Percentiles rank a stretch among this genome's conserved stretches.
Conservation (phyloP, 495 filamentous ascomycete genomes). For the Penicillium maclennaniae region DNA sequence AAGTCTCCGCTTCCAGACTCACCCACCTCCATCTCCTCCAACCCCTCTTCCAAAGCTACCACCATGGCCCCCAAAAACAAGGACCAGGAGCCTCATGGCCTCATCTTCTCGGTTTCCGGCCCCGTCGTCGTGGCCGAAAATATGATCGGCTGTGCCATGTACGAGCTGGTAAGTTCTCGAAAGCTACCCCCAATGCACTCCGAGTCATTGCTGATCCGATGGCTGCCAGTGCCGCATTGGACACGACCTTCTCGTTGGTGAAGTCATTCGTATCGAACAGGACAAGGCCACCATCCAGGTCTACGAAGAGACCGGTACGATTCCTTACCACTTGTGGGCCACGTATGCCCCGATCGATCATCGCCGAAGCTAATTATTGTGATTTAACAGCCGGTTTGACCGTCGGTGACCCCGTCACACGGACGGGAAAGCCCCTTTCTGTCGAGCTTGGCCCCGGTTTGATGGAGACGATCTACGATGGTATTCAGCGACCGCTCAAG, state of each 20-base stretch:
- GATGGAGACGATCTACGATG: conserved; percentile 99
- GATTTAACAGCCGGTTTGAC: conserved; percentile 73
- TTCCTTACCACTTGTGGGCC: conserved; percentile 1
- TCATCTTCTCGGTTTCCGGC: conserved; percentile 54
- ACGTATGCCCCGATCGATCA: conserved; percentile 10
- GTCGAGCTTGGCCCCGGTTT: conserved; percentile 96
- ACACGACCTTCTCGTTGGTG: conserved; percentile 83
- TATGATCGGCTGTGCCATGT: conserved; percentile 99
- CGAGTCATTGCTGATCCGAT: conserved; percentile 3
- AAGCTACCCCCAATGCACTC: conserved; percentile 11
- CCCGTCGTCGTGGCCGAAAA: conserved; percentile 96
- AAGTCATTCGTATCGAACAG: conserved; percentile 95
- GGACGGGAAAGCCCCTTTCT: conserved; percentile 91
- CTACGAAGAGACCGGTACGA: conserved; percentile 93
- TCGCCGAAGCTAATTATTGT: conserved; percentile 17
- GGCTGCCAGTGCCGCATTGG: conserved; percentile 73
- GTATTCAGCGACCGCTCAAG: conserved; percentile 91
- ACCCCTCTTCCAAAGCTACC: conserved; percentile 32
- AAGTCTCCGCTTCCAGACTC: conserved; percentile 47
- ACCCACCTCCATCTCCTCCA: conserved; percentile 42
- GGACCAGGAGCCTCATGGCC: conserved; percentile 54
- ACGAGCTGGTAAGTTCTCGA: conserved; percentile 73
- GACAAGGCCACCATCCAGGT: conserved; percentile 98
- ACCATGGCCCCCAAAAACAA: conserved; percentile 54
- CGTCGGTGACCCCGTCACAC: conserved; percentile 86